Percentiles rank a stretch among this genome's conserved stretches.
phyloP scores from a whole-genome alignment of 73 alveolate genomes.

The Breviolum minutum region DNA sequence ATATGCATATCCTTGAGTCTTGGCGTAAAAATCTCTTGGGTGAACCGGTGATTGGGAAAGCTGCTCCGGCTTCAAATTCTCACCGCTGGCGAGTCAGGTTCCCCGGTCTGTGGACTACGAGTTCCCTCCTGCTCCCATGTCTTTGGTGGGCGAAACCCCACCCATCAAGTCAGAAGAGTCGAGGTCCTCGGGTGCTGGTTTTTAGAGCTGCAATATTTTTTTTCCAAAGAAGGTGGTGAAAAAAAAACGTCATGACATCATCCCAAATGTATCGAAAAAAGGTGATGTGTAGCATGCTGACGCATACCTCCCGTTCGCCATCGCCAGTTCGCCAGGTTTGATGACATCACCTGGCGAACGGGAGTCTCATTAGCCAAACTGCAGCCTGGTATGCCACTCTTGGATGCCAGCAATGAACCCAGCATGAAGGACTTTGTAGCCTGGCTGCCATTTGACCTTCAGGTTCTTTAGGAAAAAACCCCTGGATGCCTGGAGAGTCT shows the following conservation, averaged over 20 bases:
- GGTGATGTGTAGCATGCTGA: not conserved
- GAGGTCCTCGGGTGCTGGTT: no score
- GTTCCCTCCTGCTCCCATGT: constrained; percentile 28
- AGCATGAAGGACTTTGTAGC: not conserved
- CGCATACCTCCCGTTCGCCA: no score
- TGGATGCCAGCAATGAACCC: constrained; percentile 6
- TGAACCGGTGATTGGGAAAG: not conserved
- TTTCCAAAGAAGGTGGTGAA: no score
- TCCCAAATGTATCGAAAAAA: no score
- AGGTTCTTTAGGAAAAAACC: no score
- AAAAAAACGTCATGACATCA: no score
- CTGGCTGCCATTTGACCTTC: not conserved
- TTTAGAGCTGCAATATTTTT: no score
- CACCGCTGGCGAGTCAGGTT: not conserved
- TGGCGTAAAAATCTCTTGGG: not conserved
- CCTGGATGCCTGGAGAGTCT: no score
- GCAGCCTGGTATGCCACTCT: not conserved
- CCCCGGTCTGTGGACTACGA: constrained; percentile 59
- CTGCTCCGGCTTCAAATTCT: not conserved
- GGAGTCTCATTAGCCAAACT: constrained; percentile 1
- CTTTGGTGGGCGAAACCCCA: constrained; percentile 30
- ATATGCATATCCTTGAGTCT: constrained; percentile 69
- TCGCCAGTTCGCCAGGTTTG: no score
- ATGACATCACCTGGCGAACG: constrained; percentile 1
- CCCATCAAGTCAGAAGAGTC: not conserved